A percentile compares a stretch with the other conserved stretches of the same genome.
Conservation (phyloP, 164 flowering plant genomes). For the Tinospora cordifolia region DNA sequence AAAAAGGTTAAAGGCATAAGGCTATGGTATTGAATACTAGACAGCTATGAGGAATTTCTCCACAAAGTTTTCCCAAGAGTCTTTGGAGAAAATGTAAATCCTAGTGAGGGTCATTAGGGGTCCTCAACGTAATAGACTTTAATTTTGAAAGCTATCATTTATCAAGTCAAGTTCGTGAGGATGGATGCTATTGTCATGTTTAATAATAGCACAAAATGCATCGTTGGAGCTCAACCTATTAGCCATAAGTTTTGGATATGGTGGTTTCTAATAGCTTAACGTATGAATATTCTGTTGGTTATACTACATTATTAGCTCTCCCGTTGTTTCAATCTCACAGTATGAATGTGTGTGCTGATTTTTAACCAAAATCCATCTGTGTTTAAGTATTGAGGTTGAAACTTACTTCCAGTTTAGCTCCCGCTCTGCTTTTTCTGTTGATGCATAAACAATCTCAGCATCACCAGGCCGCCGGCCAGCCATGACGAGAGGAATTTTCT, state of each 20-base stretch:
- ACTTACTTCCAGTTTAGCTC: slow-evolving; percentile 95
- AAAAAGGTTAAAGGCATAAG: too few species aligned
- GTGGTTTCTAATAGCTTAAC: not conserved
- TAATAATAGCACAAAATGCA: too few species aligned
- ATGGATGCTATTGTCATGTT: not conserved
- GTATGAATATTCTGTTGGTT: not conserved
- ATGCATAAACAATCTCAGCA: slow-evolving; percentile 80
- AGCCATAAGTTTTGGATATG: too few species aligned
- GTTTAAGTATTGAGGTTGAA: not conserved
- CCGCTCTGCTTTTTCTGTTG: slow-evolving; percentile 71
- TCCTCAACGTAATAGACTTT: not conserved
- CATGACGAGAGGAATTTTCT: slow-evolving; percentile 83
- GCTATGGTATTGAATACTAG: too few species aligned
- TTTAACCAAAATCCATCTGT: not conserved
- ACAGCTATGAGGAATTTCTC: too few species aligned
- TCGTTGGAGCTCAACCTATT: too few species aligned
- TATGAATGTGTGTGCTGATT: not conserved
- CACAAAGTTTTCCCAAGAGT: too few species aligned
- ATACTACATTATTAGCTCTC: too few species aligned
- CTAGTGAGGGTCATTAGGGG: too few species aligned
- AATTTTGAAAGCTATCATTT: not conserved
- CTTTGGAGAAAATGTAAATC: too few species aligned
- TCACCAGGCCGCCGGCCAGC: slow-evolving; percentile 88
- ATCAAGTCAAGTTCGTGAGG: not conserved
- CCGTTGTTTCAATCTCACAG: too few species aligned